Conservation (phyloP, 768 basidiomycete species). For the Kwoniella mangroviensis region DNA sequence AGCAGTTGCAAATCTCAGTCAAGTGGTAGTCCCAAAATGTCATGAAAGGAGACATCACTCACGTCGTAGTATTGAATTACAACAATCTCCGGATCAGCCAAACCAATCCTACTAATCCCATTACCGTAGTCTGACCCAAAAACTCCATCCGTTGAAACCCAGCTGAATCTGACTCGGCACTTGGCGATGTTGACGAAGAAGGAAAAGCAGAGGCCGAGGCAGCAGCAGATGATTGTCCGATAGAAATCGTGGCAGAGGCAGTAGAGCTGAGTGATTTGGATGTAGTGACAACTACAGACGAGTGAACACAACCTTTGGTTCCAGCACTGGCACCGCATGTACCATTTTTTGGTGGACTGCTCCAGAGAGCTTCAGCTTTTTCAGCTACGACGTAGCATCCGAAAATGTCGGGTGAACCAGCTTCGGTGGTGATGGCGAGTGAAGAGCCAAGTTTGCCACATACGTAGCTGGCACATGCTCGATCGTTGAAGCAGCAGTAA, state of each 20-base stretch:
- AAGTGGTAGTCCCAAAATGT: no score
- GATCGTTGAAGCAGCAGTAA: conserved; percentile 3
- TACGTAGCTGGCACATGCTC: not conserved
- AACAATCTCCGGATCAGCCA: not conserved
- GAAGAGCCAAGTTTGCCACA: not conserved
- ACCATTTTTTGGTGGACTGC: not conserved
- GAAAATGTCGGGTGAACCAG: not conserved
- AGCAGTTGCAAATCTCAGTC: no score
- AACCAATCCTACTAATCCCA: not conserved
- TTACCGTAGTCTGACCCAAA: not conserved
- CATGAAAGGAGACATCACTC: no score
- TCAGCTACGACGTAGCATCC: not conserved
- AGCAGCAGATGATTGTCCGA: no score
- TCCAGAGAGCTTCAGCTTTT: not conserved
- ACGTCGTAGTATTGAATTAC: no score
- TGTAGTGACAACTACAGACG: not conserved
- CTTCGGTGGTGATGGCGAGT: not conserved
- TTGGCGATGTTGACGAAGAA: no score
- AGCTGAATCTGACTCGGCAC: not conserved
- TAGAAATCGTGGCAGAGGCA: no score
- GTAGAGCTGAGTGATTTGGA: not conserved
- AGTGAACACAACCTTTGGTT: not conserved
- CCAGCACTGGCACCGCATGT: not conserved
- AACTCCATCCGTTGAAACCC: not conserved
- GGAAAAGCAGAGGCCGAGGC: no score